These are phyloP conservation scores for Pachysolen tannophilus DNA, from an alignment of 805 yeast genomes.

Conservation along the genomic window DNA sequence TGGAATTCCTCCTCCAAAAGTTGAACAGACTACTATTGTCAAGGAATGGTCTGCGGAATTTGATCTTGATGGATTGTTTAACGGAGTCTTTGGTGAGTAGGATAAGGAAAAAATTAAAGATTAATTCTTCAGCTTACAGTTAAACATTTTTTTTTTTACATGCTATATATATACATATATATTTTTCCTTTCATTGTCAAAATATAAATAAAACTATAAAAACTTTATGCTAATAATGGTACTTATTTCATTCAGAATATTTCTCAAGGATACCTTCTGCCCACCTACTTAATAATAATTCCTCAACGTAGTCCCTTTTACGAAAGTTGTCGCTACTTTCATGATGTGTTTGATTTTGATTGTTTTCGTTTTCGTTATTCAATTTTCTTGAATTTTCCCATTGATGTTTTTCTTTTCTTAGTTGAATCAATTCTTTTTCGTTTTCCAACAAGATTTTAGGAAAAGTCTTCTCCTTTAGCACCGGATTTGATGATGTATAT, in stretches of 20 bases:
- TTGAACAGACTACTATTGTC: conserved; percentile 75
- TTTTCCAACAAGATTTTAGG: conserved; percentile 18
- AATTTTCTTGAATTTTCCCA: neutral
- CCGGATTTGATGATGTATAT: conserved; percentile 20
- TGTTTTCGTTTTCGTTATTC: neutral
- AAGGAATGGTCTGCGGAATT: conserved; percentile 88
- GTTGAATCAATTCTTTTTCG: conserved; percentile 13
- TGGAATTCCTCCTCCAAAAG: conserved; percentile 31
- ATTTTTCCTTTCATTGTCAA: too few relatives aligned
- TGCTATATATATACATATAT: too few relatives aligned
- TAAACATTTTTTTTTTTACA: too few relatives aligned
- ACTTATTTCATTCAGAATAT: conserved; percentile 8
- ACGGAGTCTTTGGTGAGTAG: conserved; percentile 14
- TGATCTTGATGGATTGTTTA: conserved; percentile 77
- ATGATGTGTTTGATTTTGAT: too few relatives aligned
- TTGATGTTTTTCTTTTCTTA: conserved; percentile 4
- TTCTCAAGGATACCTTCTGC: conserved; percentile 28
- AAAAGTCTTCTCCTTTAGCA: conserved; percentile 18
- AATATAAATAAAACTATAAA: too few relatives aligned
- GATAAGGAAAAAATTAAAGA: too few relatives aligned
- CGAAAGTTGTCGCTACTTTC: neutral
- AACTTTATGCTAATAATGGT: too few relatives aligned
- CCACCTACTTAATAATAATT: conserved; percentile 41
- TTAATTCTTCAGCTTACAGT: too few relatives aligned
- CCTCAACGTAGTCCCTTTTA: conserved; percentile 29